These are phyloP conservation scores for Aspergillus sp. DNA, from an alignment of 2,329 filamentous ascomycete genomes.

Conservation along the genomic window DNA sequence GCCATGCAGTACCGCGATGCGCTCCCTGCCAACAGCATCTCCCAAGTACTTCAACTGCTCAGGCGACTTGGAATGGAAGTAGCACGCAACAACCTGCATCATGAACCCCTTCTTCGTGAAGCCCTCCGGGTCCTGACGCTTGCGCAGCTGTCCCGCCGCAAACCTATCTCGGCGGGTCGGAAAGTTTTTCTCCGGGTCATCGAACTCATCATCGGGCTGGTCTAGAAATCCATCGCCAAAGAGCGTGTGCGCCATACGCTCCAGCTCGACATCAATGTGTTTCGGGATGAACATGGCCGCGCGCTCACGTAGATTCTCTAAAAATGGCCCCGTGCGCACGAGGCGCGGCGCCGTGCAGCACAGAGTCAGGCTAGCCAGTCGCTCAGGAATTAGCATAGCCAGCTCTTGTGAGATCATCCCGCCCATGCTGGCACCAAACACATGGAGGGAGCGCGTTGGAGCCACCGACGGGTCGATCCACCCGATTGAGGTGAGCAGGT, in stretches of 20 bases:
- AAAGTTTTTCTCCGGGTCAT: slow-evolving; percentile 51
- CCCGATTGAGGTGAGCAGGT: slow-evolving; percentile 66
- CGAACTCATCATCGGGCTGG: slow-evolving; percentile 56
- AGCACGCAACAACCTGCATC: slow-evolving; percentile 74
- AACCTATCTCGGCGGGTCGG: slow-evolving; percentile 78
- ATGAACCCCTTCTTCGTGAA: slow-evolving; percentile 70
- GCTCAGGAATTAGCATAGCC: slow-evolving; percentile 36
- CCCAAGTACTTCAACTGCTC: slow-evolving; percentile 66
- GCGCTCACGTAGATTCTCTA: slow-evolving; percentile 63
- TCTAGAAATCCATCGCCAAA: slow-evolving; percentile 66
- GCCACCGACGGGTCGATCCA: slow-evolving; percentile 54
- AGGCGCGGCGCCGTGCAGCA: slow-evolving; percentile 62
- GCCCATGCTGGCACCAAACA: slow-evolving; percentile 79
- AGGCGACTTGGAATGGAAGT: slow-evolving; percentile 73
- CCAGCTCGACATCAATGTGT: slow-evolving; percentile 64
- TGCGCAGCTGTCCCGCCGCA: slow-evolving; percentile 73
- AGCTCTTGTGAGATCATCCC: slow-evolving; percentile 92
- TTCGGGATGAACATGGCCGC: slow-evolving; percentile 66
- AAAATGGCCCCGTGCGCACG: slow-evolving; percentile 57
- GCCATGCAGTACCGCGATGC: slow-evolving; percentile 78
- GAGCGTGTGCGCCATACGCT: slow-evolving; percentile 62
- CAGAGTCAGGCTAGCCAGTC: slow-evolving; percentile 58
- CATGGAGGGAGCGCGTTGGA: slow-evolving; percentile 56
- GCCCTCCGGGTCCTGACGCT: slow-evolving; percentile 59
- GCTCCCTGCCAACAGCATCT: slow-evolving; percentile 66